Percentiles rank a stretch among this genome's conserved stretches.
Conservation (phyloP, 1,139 yeast genomes). For the Geotrichum citri-aurantii region DNA sequence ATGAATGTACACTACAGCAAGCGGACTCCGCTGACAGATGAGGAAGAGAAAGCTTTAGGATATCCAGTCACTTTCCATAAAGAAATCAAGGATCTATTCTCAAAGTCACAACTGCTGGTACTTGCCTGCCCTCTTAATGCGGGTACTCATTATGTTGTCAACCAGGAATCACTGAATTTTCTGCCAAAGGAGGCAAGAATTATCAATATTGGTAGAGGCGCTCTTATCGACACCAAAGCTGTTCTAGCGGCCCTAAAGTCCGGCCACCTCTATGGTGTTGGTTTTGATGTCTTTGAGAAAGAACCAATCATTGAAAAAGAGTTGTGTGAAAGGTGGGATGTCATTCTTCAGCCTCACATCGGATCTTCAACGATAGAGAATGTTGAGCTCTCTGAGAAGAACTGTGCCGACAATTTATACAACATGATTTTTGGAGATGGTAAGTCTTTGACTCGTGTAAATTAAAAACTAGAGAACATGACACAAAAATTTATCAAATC, state of each 20-base stretch:
- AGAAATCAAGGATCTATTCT: slow-evolving; percentile 38
- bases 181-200: slow-evolving; percentile 54
- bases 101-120: slow-evolving; percentile 52
- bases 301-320: slow-evolving; percentile 61
- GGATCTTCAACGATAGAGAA: slow-evolving; percentile 13
- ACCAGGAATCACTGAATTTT: slow-evolving; percentile 42
- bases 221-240: slow-evolving; percentile 63
- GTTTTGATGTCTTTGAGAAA: slow-evolving; percentile 68
- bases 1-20: slow-evolving; percentile 64
- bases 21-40: slow-evolving; percentile 43
- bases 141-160: slow-evolving; percentile 52
- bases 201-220: slow-evolving; percentile 77
- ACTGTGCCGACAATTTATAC: slow-evolving; percentile 46
- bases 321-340: slow-evolving; percentile 49
- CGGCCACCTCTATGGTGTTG: slow-evolving; percentile 55
- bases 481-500: background rate
- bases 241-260: slow-evolving; percentile 55
- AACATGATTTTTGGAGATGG: slow-evolving; percentile 32
- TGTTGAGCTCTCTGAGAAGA: slow-evolving; percentile 20
- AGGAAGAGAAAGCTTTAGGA: slow-evolving; percentile 30
- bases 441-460: slow-evolving; percentile 15
- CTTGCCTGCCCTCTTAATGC: slow-evolving; percentile 64
- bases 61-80: slow-evolving; percentile 45
- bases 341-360: slow-evolving; percentile 10
- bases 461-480: background rate